Evolutionary conservation across 2,329 filamentous ascomycete species (phyloP), one percentile per base, ranked within the genome.

Genomic region (Claviceps pazoutovae): DNA sequence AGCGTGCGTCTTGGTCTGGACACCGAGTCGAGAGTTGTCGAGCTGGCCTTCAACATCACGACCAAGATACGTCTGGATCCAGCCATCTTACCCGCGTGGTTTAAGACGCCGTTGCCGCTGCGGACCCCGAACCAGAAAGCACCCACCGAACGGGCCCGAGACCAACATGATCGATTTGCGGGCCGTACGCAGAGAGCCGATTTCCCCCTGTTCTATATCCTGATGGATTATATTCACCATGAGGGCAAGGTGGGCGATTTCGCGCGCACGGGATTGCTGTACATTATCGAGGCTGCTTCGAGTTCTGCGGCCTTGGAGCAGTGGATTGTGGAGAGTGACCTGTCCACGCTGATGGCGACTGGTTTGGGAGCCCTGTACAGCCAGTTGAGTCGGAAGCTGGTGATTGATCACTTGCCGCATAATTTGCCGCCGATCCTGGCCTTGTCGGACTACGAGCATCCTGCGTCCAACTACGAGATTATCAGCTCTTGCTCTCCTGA

Each of bases 271-370:
- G 93, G 93, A 0, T 67, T 98, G 55, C 75, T 98, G 7, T 98
- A 98, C 68, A 87, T 98, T 54, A 95, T 97, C 59, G 91, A 97
- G 68, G 87, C 88, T 0, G 88, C 91, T 0, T 91, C 88, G 0
- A 84, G 82, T 58, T 95, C 89, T 1, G 79, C 82, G 19, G 78
- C 82, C 1, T 68, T 98, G 54, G 93, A 98, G 69, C 86, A 88
- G 61, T 98, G 93, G 93, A 87, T 98, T 57, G 88, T 97, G 46
- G 90, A 95, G 64, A 96, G 91, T 65, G 93, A 98, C 64, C 74
- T 98, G 50, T 93, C 93, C 13, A 97, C 93, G 0, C 74, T 97
- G 57, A 97, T 98, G 93, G 93, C 93, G 3, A 97, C 89, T 0
- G 93, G 93, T 0, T 71, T 98, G 1, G 93, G 93, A 16, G 93